These are phyloP conservation scores for Ogataea hybrid DNA, from an alignment of 1,139 yeast genomes.

Conservation along the genomic window DNA sequence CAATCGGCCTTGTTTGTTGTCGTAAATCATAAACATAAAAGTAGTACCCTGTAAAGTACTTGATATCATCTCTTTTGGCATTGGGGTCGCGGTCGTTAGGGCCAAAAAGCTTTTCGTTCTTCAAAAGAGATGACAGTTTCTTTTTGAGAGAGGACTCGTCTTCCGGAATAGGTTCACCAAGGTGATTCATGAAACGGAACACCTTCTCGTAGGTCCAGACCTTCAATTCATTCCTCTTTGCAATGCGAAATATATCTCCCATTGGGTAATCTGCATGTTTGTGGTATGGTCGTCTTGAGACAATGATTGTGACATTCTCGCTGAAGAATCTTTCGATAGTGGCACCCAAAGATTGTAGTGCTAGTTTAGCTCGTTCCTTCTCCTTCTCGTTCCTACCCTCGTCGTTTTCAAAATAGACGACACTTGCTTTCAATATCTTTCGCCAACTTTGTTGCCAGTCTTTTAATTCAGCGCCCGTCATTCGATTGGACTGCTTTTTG, in stretches of 20 bases:
- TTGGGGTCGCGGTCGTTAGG: constrained; percentile 87
- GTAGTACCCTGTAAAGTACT: constrained; percentile 75
- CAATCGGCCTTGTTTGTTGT: constrained; percentile 78
- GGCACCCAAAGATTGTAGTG: constrained; percentile 61
- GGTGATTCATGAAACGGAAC: constrained; percentile 69
- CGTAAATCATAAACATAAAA: constrained; percentile 78
- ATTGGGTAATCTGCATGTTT: constrained; percentile 37
- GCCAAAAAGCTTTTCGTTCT: constrained; percentile 83
- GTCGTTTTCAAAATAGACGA: constrained; percentile 72
- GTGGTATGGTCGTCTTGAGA: constrained; percentile 55
- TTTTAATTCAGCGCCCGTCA: constrained; percentile 44
- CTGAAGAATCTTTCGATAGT: constrained; percentile 74
- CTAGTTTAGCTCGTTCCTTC: constrained; percentile 51
- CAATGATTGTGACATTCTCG: constrained; percentile 74
- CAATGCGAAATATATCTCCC: constrained; percentile 67
- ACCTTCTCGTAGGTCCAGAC: constrained; percentile 91
- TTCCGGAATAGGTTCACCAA: constrained; percentile 48
- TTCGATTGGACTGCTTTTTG: constrained; percentile 20
- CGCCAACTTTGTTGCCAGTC: constrained; percentile 87
- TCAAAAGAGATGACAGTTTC: constrained; percentile 61
- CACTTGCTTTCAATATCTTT: constrained; percentile 67
- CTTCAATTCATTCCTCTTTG: constrained; percentile 59
- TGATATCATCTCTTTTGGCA: constrained; percentile 80
- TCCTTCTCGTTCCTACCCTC: constrained; percentile 52
- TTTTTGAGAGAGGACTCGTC: constrained; percentile 19